Conservation (phyloP, 1,139 yeast genomes). For the Pichia inconspicua region DNA sequence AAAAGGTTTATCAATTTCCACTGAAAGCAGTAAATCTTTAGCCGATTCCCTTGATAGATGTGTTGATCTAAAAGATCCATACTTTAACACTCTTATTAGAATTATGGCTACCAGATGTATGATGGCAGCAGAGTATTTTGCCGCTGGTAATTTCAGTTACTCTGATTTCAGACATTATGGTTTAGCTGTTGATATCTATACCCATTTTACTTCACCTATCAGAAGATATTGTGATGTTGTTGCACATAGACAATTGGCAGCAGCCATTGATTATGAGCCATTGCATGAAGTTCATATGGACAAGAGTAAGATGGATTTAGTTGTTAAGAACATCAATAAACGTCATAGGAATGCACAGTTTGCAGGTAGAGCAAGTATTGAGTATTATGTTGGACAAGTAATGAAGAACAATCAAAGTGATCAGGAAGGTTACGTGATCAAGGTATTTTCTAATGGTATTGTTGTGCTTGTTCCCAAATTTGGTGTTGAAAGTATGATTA, state of each 20-base stretch:
- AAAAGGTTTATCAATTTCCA: conserved; percentile 68
- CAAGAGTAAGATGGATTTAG: conserved; percentile 79
- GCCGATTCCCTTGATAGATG: conserved; percentile 93
- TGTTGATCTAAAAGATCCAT: conserved; percentile 72
- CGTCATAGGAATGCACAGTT: conserved; percentile 98
- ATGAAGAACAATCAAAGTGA: conserved; percentile 65
- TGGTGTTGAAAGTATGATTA: conserved; percentile 92
- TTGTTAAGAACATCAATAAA: conserved; percentile 82
- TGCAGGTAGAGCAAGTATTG: conserved; percentile 97
- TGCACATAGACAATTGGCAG: conserved; percentile 95
- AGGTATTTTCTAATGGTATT: conserved; percentile 89
- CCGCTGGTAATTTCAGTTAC: conserved; percentile 85
- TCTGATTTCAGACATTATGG: conserved; percentile 98
- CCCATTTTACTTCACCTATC: conserved; percentile 98
- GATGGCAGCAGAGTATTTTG: conserved; percentile 98
- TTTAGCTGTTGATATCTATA: conserved; percentile 91
- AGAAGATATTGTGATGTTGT: conserved; percentile 97
- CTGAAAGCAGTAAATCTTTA: conserved; percentile 81
- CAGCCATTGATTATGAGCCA: conserved; percentile 89
- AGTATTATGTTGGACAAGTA: conserved; percentile 96
- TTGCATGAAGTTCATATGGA: conserved; percentile 79
- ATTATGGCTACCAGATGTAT: conserved; percentile 98
- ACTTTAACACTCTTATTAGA: conserved; percentile 87
- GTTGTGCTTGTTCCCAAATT: conserved; percentile 94
- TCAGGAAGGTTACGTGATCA: conserved; percentile 88